Evolutionary conservation across 345 rosid species (phyloP).

Genomic region (Eucalyptus grandis): DNA sequence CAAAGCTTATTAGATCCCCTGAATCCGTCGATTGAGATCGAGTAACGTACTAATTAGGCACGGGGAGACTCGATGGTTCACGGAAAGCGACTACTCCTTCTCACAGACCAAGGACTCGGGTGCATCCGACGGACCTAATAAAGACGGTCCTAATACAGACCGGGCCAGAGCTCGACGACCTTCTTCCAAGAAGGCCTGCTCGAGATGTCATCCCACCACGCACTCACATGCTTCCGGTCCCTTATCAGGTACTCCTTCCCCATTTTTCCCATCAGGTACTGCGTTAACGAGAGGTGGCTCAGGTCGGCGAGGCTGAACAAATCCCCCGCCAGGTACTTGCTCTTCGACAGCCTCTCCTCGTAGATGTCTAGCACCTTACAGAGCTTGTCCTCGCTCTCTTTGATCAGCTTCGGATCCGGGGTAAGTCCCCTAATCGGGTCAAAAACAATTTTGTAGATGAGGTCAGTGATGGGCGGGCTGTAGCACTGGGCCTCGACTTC

Average conservation of each 20-base stretch:
- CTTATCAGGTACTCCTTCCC: conserved; percentile 39
- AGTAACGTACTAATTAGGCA: neutral
- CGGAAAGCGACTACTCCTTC: neutral
- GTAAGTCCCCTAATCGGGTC: conserved; percentile 26
- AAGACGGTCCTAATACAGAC: neutral
- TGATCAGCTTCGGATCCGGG: conserved; percentile 35
- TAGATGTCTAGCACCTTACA: conserved; percentile 39
- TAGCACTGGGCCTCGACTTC: conserved; percentile 50
- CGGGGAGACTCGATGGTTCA: neutral
- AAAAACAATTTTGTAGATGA: conserved; percentile 25
- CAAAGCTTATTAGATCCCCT: neutral
- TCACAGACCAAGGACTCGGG: neutral
- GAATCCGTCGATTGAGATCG: neutral
- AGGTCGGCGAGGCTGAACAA: conserved; percentile 67
- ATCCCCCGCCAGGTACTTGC: conserved; percentile 62
- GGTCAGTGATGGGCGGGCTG: conserved; percentile 31
- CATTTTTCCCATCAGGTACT: conserved; percentile 45
- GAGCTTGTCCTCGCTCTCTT: conserved; percentile 61
- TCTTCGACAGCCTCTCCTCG: conserved; percentile 47
- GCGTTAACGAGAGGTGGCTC: conserved; percentile 51
- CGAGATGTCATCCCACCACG: conserved; percentile 67
- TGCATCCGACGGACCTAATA: neutral
- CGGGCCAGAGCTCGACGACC: conserved; percentile 9
- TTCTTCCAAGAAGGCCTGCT: conserved; percentile 62
- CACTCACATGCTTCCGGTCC: conserved; percentile 51